A percentile compares a stretch with the other conserved stretches of the same genome.
Evolutionary conservation across 2,329 filamentous ascomycete genomes (phyloP).

Genomic region (Curvularia sp.): DNA sequence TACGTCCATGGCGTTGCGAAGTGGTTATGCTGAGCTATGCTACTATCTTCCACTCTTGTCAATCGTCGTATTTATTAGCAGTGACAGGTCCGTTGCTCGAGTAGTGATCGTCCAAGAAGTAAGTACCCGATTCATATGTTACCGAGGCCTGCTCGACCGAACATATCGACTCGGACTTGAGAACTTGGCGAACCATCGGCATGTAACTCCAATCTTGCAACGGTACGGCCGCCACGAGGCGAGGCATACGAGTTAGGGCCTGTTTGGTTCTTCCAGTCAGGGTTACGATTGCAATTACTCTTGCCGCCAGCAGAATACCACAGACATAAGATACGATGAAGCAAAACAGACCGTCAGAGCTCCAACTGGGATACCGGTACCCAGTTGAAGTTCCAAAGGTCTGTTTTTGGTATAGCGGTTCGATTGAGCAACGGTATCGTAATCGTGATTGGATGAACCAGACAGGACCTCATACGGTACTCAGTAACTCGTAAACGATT

Average conservation of each 20-base stretch:
- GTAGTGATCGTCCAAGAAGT: not conserved
- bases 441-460: no score
- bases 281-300: no score
- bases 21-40: not conserved
- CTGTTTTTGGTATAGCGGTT: no score
- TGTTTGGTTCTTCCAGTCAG: no score
- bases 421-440: no score
- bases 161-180: not conserved
- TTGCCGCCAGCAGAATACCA: no score
- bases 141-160: not conserved
- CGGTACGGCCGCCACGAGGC: not conserved
- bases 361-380: no score
- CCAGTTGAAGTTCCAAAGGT: no score
- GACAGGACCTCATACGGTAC: no score
- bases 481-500: not conserved
- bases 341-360: no score
- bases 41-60: not conserved
- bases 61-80: not conserved
- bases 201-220: not conserved
- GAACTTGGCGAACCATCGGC: not conserved
- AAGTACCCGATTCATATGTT: constrained; percentile 5
- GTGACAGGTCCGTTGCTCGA: not conserved
- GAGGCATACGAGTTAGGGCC: no score
- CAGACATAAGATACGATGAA: no score
- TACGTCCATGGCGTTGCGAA: not conserved